These are phyloP conservation scores for Phytophthora europaea DNA, from an alignment of 352 stramenopile genomes.

Conservation along the genomic window DNA sequence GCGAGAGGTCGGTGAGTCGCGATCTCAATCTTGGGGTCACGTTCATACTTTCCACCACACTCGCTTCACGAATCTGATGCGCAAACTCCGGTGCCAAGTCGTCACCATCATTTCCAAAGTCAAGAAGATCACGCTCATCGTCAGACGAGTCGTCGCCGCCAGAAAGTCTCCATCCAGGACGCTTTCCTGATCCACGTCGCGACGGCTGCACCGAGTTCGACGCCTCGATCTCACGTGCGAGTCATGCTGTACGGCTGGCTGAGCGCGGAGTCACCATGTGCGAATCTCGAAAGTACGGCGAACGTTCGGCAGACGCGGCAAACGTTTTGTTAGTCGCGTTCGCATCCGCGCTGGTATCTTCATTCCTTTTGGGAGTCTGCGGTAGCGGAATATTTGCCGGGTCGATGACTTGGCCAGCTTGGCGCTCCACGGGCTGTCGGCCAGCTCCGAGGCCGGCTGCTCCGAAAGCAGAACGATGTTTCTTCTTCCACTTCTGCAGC, in stretches of 20 bases:
- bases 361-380: not conserved
- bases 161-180: not conserved
- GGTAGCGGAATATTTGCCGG: not conserved
- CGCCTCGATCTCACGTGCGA: not conserved
- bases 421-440: not conserved
- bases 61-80: not conserved
- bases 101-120: not conserved
- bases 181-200: not conserved
- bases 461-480: not conserved
- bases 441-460: not conserved
- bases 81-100: not conserved
- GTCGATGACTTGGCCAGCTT: not conserved
- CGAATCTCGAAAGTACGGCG: slow-evolving; percentile 16
- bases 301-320: not conserved
- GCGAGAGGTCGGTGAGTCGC: not conserved
- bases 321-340: not conserved
- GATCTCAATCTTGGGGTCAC: not conserved
- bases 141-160: not conserved
- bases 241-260: not conserved
- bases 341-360: not conserved
- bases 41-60: not conserved
- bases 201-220: not conserved
- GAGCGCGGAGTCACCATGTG: not conserved
- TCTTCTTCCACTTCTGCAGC: slow-evolving; percentile 13
- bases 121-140: not conserved